These are phyloP conservation scores for Rubus parviflorus DNA, from an alignment of 306 rosid species.

Conservation along the genomic window DNA sequence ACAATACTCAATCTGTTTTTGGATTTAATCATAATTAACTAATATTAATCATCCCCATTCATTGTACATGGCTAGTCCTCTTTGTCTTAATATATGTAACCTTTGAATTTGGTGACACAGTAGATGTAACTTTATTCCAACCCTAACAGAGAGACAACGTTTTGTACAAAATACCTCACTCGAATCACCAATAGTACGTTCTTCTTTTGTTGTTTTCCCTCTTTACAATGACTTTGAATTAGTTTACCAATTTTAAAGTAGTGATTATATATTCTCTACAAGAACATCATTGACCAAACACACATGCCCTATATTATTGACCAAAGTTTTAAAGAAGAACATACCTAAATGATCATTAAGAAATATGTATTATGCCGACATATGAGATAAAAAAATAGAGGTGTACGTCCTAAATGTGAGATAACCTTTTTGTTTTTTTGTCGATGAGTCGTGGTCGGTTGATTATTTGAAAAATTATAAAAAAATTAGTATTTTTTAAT, in stretches of 20 bases:
- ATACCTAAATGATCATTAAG: neutral
- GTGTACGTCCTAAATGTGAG: neutral
- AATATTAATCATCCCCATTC: neutral
- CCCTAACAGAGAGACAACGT: neutral
- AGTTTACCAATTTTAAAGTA: neutral
- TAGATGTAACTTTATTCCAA: neutral
- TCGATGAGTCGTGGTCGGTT: too few relatives aligned
- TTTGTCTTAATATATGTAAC: neutral
- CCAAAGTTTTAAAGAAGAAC: neutral
- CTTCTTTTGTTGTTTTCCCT: too few relatives aligned
- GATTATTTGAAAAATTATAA: too few relatives aligned
- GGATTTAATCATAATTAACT: constrained; percentile 21
- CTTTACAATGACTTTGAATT: neutral
- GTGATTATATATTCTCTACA: neutral
- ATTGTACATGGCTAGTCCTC: constrained; percentile 28
- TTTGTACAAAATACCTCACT: neutral
- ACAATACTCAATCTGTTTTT: neutral
- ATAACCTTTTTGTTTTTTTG: too few relatives aligned
- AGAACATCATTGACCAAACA: neutral
- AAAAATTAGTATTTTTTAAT: too few relatives aligned
- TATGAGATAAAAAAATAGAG: neutral
- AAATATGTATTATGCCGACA: neutral
- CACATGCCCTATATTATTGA: neutral
- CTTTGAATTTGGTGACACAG: neutral
- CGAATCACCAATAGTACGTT: too few relatives aligned